Percentiles rank a stretch among this genome's conserved stretches.
Evolutionary conservation across 768 basidiomycete genomes (phyloP).

Genomic region (Agaricus subrufescens): DNA sequence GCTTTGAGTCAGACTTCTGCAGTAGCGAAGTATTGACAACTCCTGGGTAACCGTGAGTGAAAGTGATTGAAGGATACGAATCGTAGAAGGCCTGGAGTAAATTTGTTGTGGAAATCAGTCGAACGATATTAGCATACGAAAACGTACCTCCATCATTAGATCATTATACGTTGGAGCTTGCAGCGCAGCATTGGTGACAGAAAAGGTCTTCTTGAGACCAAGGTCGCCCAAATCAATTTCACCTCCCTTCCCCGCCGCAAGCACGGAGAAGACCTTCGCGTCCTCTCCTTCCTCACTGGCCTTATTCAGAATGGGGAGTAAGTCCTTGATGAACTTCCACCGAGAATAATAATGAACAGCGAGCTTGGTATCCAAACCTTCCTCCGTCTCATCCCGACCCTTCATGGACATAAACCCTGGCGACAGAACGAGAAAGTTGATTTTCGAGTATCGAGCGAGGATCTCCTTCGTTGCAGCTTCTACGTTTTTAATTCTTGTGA

Average conservation of each 20-base stretch:
- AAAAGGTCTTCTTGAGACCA: conserved; percentile 44
- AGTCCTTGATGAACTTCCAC: conserved; percentile 42
- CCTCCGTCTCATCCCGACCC: conserved; percentile 29
- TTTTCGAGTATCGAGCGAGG: conserved; percentile 29
- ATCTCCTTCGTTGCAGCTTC: conserved; percentile 27
- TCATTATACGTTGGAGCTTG: conserved; percentile 44
- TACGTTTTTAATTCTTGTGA: conserved; percentile 40
- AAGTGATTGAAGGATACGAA: conserved; percentile 26
- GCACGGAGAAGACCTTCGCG: conserved; percentile 44
- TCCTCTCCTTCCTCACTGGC: conserved; percentile 46
- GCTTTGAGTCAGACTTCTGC: conserved; percentile 20
- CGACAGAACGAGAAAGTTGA: conserved; percentile 47
- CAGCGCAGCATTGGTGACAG: conserved; percentile 25
- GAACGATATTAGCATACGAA: neutral
- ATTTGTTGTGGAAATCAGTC: neutral
- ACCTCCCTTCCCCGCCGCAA: conserved; percentile 31
- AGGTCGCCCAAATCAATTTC: conserved; percentile 40
- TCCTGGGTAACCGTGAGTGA: conserved; percentile 35
- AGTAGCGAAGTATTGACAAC: conserved; percentile 30
- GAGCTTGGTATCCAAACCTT: conserved; percentile 29
- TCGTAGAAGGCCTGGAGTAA: conserved; percentile 25
- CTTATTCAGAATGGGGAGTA: conserved; percentile 38
- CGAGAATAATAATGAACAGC: conserved; percentile 47
- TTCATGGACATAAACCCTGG: conserved; percentile 36
- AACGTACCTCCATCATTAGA: conserved; percentile 45